Base-by-base conservation (phyloP, 805 yeast genomes). In the Metschnikowia gruessii region DNA sequence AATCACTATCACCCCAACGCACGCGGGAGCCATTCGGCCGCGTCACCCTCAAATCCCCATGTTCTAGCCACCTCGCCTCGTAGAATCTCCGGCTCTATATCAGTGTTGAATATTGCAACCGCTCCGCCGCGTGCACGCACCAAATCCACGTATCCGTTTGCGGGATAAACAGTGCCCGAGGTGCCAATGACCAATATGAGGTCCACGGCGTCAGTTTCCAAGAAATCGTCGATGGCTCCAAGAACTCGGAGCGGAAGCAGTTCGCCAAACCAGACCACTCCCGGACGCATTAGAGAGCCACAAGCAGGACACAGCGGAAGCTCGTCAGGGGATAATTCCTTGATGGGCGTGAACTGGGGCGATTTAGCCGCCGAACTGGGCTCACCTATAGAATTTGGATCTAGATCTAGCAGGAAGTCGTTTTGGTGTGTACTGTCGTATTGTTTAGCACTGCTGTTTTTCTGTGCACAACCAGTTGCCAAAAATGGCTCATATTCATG, bases 181-280 rank as follows among this genome's bases (percentile, higher is more conserved):
- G 96, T 87, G 2, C 97, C 97, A 7, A 90, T 79, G 13, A 90
- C 95, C 42, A 89, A 67, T 3, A 88, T 81, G 57, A 90, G 65
- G 57, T 89, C 96, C 18, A 87, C 83, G 4, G 64, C 64, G 1
- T 60, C 69, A 10, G 69, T 58, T 53, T 79, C 75, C 5, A 88
- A 73, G 55, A 86, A 89, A 37, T 77, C 80, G 65, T 89, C 96
- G 4, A 87, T 88, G 36, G 67, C 67, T 50, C 81, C 83, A 47
- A 90, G 76, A 11, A 74, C 76, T 40, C 66, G 66, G 45, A 87
- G 63, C 0, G 95, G 88, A 37, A 90, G 67, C 13, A 89, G 76
- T 64, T 90, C 97, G n/a, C 97, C 97, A 65, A 85, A 88, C 97
- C 96, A 90, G 5, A 89, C 91, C 3, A 90, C 95, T 0, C 94